Conservation (phyloP, 495 filamentous ascomycete species). For the Monascus purpureus region DNA sequence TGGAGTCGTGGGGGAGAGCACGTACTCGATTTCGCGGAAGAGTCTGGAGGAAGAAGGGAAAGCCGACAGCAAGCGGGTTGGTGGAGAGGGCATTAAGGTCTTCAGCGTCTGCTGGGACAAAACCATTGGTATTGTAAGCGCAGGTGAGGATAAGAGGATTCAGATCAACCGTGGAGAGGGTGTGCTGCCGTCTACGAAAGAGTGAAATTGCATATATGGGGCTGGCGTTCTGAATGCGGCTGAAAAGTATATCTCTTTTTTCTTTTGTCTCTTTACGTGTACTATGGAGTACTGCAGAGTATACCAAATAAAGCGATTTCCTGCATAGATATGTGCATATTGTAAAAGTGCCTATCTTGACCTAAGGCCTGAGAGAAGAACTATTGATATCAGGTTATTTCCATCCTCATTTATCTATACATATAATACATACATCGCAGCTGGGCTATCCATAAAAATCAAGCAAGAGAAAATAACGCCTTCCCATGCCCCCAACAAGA, state of each 20-base stretch:
- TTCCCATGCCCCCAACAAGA: too few relatives aligned
- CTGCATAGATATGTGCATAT: too few relatives aligned
- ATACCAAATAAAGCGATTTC: too few relatives aligned
- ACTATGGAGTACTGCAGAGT: not conserved
- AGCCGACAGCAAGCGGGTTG: constrained; percentile 35
- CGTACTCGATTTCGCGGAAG: constrained; percentile 69
- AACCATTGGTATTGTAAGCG: constrained; percentile 77
- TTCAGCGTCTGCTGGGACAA: constrained; percentile 82
- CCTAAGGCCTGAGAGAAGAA: too few relatives aligned
- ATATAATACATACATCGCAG: too few relatives aligned
- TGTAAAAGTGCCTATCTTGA: too few relatives aligned
- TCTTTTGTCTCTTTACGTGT: constrained; percentile 3
- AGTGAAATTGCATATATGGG: constrained; percentile 20
- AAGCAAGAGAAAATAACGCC: too few relatives aligned
- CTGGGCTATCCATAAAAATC: too few relatives aligned
- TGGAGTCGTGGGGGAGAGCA: constrained; percentile 58
- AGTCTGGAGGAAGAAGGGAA: constrained; percentile 39
- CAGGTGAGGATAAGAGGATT: constrained; percentile 79
- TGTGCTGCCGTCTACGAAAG: constrained; percentile 24
- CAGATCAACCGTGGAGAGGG: constrained; percentile 68
- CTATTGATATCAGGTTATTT: too few relatives aligned
- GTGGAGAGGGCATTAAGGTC: constrained; percentile 75
- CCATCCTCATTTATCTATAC: too few relatives aligned
- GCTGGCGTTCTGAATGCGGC: constrained; percentile 20
- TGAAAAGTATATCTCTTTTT: constrained; percentile 19